phyloP scores from a whole-genome alignment of 2,329 filamentous ascomycete genomes.

The Ilyonectria sp. region DNA sequence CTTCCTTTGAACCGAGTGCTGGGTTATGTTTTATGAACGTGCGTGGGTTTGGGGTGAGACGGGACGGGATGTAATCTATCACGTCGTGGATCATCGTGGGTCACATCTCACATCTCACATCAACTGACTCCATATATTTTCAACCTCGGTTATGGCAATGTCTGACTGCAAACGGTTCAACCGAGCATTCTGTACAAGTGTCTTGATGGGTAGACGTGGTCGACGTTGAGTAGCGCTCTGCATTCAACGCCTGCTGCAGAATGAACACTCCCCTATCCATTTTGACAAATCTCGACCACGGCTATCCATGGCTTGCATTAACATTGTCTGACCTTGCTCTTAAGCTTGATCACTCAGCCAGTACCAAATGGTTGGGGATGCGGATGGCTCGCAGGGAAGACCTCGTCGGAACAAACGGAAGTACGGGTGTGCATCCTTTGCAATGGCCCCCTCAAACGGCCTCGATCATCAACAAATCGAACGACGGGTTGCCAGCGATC shows the following conservation, averaged over 20 bases:
- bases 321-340: not conserved
- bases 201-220: not conserved
- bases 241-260: not conserved
- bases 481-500: not conserved
- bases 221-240: not conserved
- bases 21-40: conserved; percentile 18
- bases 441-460: conserved; percentile 11
- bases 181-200: conserved; percentile 23
- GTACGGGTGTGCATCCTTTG: conserved; percentile 6
- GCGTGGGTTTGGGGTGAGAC: conserved; percentile 28
- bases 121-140: not conserved
- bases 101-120: conserved; percentile 25
- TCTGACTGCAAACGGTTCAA: not conserved
- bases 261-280: conserved; percentile 1
- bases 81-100: conserved; percentile 24
- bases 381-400: conserved; percentile 11
- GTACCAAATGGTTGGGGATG: not conserved
- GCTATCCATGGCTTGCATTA: conserved; percentile 3
- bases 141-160: conserved; percentile 37
- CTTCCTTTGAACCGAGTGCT: conserved; percentile 42
- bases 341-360: not conserved
- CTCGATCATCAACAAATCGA: conserved; percentile 11
- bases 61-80: conserved; percentile 19
- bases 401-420: conserved; percentile 27
- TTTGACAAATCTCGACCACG: not conserved